Conservation (phyloP, 257 asterid genomes). For the Solanum chilense region DNA sequence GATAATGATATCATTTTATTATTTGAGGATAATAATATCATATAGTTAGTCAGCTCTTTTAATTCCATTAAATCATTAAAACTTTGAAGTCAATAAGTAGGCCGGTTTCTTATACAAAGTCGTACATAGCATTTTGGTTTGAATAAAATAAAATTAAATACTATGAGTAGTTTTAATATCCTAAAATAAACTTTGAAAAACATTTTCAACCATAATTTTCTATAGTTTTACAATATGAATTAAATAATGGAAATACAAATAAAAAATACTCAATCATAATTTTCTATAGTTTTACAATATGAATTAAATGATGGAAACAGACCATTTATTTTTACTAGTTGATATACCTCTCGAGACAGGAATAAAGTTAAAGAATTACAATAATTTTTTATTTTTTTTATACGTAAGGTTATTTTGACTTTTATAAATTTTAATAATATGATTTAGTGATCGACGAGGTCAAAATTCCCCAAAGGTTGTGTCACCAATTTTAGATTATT, state of each 20-base stretch:
- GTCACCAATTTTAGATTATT: neutral
- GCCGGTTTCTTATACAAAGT: neutral
- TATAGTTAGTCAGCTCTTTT: neutral
- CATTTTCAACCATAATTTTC: neutral
- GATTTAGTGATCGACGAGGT: neutral
- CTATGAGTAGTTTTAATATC: neutral
- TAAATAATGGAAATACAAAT: too few species aligned
- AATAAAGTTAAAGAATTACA: rapidly evolving
- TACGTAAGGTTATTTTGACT: neutral
- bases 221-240: neutral
- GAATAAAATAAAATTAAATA: neutral
- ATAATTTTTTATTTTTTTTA: rapidly evolving
- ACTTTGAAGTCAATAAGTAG: neutral
- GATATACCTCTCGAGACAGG: neutral
- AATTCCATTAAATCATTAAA: neutral
- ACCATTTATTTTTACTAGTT: neutral
- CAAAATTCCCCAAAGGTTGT: neutral
- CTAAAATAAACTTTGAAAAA: neutral
- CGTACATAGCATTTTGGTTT: neutral
- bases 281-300: neutral
- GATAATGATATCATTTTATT: neutral
- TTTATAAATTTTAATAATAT: neutral
- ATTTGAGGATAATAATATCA: neutral
- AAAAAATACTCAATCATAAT: neutral
- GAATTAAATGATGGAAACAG: neutral